Evolutionary conservation across 2,329 filamentous ascomycete genomes (phyloP).

Genomic region (Ophiobolus disseminans): DNA sequence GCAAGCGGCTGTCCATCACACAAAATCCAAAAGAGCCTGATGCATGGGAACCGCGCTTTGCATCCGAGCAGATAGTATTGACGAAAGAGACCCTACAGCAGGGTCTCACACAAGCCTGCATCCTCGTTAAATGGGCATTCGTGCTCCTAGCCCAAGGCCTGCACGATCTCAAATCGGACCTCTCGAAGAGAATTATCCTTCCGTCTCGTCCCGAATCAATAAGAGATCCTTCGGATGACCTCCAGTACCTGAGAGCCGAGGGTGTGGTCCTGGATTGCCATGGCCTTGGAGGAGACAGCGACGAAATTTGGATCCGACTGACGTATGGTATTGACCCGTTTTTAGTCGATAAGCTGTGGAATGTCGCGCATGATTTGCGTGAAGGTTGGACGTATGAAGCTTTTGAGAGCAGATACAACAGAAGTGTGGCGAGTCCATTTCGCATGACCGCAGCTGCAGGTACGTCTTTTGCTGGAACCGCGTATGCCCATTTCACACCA

Average conservation of each 20-base stretch:
- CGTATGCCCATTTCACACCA: too few relatives aligned
- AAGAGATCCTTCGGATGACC: background rate
- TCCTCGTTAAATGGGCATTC: constrained; percentile 9
- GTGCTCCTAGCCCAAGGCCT: background rate
- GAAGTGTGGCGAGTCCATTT: background rate
- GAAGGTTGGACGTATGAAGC: background rate
- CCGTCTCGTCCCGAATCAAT: background rate
- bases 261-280: background rate
- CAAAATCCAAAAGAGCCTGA: background rate
- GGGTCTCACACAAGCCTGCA: constrained; percentile 2
- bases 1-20: background rate
- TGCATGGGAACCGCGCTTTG: background rate
- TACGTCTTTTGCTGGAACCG: too few relatives aligned
- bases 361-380: background rate
- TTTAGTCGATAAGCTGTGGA: constrained; percentile 2
- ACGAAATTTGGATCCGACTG: background rate
- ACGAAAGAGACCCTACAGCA: constrained; percentile 7
- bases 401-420: background rate
- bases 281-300: background rate
- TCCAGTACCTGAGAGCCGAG: background rate
- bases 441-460: background rate
- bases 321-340: background rate
- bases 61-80: background rate
- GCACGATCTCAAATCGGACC: background rate
- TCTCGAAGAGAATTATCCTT: background rate